Evolutionary conservation across 352 stramenopile genomes (phyloP).

Genomic region (Pythium dissotocum): DNA sequence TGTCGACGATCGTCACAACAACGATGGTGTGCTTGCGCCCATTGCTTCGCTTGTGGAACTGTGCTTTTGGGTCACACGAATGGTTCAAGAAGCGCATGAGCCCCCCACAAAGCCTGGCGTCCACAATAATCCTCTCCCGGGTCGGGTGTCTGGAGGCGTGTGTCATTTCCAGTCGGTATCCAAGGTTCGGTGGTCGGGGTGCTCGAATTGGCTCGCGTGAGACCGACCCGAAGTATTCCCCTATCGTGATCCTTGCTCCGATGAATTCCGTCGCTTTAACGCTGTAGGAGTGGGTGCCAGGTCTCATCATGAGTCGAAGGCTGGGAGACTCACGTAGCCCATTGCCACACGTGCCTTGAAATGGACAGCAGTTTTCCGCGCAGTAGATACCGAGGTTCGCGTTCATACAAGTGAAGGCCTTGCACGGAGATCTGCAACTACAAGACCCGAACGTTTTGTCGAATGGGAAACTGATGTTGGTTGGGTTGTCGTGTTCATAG

Average conservation of each 20-base stretch:
- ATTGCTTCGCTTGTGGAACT: not conserved
- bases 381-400: not conserved
- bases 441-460: not conserved
- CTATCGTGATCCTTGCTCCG: not conserved
- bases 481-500: not conserved
- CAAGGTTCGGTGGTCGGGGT: not conserved
- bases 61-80: not conserved
- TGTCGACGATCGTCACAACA: not conserved
- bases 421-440: not conserved
- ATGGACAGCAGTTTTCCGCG: not conserved
- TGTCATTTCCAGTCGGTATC: not conserved
- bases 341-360: not conserved
- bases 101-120: not conserved
- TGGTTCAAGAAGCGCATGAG: constrained; percentile 2
- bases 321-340: not conserved
- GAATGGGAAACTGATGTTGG: not conserved
- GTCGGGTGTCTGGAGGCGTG: not conserved
- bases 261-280: not conserved
- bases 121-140: not conserved
- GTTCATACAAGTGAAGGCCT: not conserved
- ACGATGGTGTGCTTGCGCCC: not conserved
- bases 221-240: not conserved
- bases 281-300: not conserved
- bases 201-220: not conserved
- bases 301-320: not conserved